Percentiles rank a stretch among this genome's conserved stretches.
Evolutionary conservation across 495 filamentous ascomycete species (phyloP).

Genomic region (Staphylotrichum longicolle): DNA sequence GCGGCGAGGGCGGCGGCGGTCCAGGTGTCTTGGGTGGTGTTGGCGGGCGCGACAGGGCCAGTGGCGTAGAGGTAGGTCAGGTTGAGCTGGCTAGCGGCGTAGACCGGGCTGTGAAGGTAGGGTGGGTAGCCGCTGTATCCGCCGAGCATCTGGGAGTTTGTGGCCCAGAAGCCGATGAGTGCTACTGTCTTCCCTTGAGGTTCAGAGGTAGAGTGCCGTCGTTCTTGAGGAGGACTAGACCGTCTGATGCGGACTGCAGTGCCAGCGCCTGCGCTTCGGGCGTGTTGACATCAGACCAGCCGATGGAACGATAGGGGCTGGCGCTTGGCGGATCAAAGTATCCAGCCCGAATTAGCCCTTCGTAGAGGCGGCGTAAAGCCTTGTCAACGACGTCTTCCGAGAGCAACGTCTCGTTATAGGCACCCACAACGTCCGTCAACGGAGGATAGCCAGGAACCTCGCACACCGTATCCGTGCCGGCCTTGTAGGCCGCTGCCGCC

Average conservation of each 20-base stretch:
- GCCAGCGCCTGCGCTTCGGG: conserved; percentile 35
- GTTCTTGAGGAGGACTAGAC: conserved; percentile 43
- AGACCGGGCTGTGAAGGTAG: conserved; percentile 35
- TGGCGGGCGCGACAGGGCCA: conserved; percentile 42
- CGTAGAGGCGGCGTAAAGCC: conserved; percentile 28
- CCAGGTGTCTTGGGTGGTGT: conserved; percentile 51
- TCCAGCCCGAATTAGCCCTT: conserved; percentile 48
- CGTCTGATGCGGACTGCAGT: conserved; percentile 35
- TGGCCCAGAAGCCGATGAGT: conserved; percentile 44
- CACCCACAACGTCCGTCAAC: conserved; percentile 32
- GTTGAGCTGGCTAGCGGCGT: conserved; percentile 31
- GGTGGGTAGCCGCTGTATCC: conserved; percentile 42
- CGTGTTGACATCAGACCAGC: conserved; percentile 28
- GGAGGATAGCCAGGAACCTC: conserved; percentile 28
- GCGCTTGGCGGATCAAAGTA: conserved; percentile 31
- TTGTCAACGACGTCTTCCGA: conserved; percentile 22
- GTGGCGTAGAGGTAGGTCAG: conserved; percentile 28
- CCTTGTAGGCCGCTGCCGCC: conserved; percentile 36
- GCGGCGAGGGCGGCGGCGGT: conserved; percentile 36
- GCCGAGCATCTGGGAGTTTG: conserved; percentile 34
- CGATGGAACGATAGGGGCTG: conserved; percentile 21
- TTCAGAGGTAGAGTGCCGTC: conserved; percentile 28
- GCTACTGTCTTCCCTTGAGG: conserved; percentile 32
- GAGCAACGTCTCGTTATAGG: conserved; percentile 27
- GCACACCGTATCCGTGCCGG: conserved; percentile 42